These are phyloP conservation scores for Kwoniella heveanensis DNA, from an alignment of 768 basidiomycete species.

Conservation along the genomic window DNA sequence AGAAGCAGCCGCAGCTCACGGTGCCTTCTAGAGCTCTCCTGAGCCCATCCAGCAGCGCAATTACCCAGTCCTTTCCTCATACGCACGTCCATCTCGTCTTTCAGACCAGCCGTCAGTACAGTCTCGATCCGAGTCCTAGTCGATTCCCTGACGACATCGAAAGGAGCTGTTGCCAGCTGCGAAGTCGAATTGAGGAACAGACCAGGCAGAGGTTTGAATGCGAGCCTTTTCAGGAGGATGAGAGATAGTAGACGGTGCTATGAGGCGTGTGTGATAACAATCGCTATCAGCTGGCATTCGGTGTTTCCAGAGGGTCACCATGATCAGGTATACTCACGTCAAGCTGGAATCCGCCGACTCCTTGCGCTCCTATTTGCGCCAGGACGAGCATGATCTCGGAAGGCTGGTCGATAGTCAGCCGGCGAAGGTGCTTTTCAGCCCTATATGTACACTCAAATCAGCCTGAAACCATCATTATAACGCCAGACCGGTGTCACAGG, in stretches of 20 bases:
- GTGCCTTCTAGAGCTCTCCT: constrained; percentile 36
- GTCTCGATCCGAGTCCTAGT: constrained; percentile 42
- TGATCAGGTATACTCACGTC: constrained; percentile 36
- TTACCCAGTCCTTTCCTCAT: constrained; percentile 48
- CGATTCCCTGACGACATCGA: constrained; percentile 41
- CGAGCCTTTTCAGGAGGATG: constrained; percentile 39
- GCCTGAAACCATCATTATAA: too few species aligned
- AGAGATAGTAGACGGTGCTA: constrained; percentile 45
- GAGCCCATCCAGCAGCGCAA: constrained; percentile 42
- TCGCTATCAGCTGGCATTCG: too few species aligned
- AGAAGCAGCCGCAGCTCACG: constrained; percentile 24
- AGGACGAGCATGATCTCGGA: constrained; percentile 41
- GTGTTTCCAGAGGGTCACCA: too few species aligned
- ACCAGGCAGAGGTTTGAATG: constrained; percentile 39
- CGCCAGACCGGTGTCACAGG: too few species aligned
- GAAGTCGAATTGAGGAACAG: constrained; percentile 39
- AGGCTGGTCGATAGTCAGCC: constrained; percentile 28
- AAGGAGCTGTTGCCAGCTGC: constrained; percentile 37
- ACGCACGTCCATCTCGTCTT: constrained; percentile 45
- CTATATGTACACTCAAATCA: constrained; percentile 19
- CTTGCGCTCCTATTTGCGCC: constrained; percentile 48
- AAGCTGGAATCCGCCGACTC: constrained; percentile 47
- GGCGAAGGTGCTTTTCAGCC: constrained; percentile 40
- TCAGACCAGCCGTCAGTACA: constrained; percentile 45
- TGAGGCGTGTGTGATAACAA: neutral